Base-by-base conservation (phyloP, 2,329 filamentous ascomycete species). In the Cladosporium velox region DNA sequence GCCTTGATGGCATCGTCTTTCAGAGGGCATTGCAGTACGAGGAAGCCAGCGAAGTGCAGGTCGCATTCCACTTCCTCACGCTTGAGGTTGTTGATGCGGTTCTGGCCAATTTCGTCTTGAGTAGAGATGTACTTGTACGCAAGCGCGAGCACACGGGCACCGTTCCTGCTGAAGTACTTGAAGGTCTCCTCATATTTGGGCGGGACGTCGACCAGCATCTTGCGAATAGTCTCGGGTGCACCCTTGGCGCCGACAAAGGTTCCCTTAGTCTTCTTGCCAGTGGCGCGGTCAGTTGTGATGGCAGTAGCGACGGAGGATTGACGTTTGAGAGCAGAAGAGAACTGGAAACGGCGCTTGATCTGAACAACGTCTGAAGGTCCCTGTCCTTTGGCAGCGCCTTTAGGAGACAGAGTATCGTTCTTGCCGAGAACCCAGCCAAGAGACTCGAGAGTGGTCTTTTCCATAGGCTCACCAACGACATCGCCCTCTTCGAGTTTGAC, bases 401-500 rank as follows among this genome's bases (percentile, higher is more conserved):
- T 93, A 77, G 88, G 90, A 32, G 88, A 88, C 18, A 99, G 86
- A 35, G 86, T 89, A 74, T 99, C 94, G 71, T 97, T 95, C 74
- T 88, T 90, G 58, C 93, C 93, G n/a, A 99, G 85, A 65, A 86
- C 89, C 95, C 95, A 99, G 64, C 94, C 93, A 12, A 99, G 88
- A 65, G 94, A 93, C 59, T 86, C 83, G 32, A 99, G 83, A 1
- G 95, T 98, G 54, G 95, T 95, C 80, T 98, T 98, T 77, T 99
- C 95, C 95, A 99, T 99, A 2, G 95, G 95, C 75, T 99, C 95
- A 74, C 95, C 95, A 54, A 99, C 95, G 72, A 98, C 90, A 14
- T 99, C 95, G 24, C 95, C 95, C 77, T 99, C 95, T 71, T 99
- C 95, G 18, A 99, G 86, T 77, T 94, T 97, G 59, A 99, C 96